Evolutionary conservation across 2,329 filamentous ascomycete species (phyloP), one percentile per base, ranked within the genome.

Genomic region (Aspergillus texensis): DNA sequence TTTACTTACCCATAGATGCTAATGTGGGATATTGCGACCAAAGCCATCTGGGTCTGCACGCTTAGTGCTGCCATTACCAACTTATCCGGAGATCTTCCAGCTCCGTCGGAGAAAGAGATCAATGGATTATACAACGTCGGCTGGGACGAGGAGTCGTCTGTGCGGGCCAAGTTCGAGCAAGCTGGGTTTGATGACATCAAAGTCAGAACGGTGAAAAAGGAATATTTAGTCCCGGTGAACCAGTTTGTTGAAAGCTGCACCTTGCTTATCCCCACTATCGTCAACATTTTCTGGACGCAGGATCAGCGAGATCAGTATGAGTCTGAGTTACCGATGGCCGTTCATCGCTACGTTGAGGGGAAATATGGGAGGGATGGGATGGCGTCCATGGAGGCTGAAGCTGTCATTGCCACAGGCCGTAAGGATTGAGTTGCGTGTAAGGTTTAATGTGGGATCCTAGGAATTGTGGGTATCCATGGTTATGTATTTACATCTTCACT

Each of bases 331-430:
- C 58, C 61, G 8, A 63, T 62, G 16, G 73, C 67, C 3, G 41
- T 77, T 34, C 64, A 58, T 62, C 68, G 64, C 52, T 73, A 72
- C 43, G 16, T 75, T 50, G 68, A 72, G 30, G 66, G 67, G 21
- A 65, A 48, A 9, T 75, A 70, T 45, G 72, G 68, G 11, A 66
- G 65, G 30, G 61, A 67, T 14, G 34, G 34, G 4, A 14, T 14
- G 39, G 74, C 65, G 10, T 62, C 68, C 3, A 62, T 76, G 36
- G 57, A 62, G 5, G 64, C 72, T 60, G 65, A 71, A 19, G 75
- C 75, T 9, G 67, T 77, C 61, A 52, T 78, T 48, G 71, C 73
- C 2, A 74, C 69, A 19, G 75, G 69, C 26, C 68, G 65, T 54
- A 78, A 77, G 62, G 57, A 70, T 28, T 62, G 39, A 36, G 12